Evolutionary conservation across 768 basidiomycete genomes (phyloP).

Genomic region (Russula vinacea): DNA sequence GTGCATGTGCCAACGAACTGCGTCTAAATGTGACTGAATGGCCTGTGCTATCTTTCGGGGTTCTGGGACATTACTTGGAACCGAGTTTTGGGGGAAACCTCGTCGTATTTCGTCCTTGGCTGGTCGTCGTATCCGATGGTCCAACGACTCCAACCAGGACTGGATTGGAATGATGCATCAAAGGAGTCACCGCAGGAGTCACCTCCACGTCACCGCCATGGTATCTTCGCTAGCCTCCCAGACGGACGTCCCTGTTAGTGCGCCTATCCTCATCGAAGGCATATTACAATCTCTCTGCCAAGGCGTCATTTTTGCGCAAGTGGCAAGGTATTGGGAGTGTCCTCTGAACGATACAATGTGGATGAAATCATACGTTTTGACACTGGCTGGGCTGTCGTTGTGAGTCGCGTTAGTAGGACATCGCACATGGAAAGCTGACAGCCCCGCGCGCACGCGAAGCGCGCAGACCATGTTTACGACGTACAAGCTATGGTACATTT

Average conservation of each 20-base stretch:
- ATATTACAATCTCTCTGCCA: slow-evolving; percentile 50
- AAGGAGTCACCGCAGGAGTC: not conserved
- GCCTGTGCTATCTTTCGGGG: not conserved
- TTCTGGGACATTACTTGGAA: not conserved
- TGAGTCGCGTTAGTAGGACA: slow-evolving; percentile 33
- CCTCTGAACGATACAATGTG: slow-evolving; percentile 45
- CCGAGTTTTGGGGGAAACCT: not conserved
- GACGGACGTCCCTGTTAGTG: slow-evolving; percentile 29
- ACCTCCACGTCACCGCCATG: slow-evolving; percentile 1
- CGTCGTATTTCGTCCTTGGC: slow-evolving; percentile 3
- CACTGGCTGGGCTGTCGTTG: slow-evolving; percentile 44
- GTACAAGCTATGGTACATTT: slow-evolving; percentile 35
- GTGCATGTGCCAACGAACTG: not conserved
- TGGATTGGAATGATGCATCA: slow-evolving; percentile 3
- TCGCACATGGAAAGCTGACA: not conserved
- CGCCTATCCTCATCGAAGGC: slow-evolving; percentile 46
- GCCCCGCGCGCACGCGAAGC: slow-evolving; percentile 25
- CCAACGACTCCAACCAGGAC: not conserved
- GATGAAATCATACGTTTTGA: slow-evolving; percentile 43
- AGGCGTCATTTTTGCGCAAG: slow-evolving; percentile 36
- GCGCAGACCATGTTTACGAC: slow-evolving; percentile 32
- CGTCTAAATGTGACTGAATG: not conserved
- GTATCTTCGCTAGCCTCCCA: slow-evolving; percentile 6
- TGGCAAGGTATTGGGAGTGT: slow-evolving; percentile 39
- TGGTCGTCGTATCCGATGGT: not conserved